Evolutionary conservation across 225 moss, liverwort and hornwort genomes (phyloP).

Genomic region (Pleurozium schreberi): DNA sequence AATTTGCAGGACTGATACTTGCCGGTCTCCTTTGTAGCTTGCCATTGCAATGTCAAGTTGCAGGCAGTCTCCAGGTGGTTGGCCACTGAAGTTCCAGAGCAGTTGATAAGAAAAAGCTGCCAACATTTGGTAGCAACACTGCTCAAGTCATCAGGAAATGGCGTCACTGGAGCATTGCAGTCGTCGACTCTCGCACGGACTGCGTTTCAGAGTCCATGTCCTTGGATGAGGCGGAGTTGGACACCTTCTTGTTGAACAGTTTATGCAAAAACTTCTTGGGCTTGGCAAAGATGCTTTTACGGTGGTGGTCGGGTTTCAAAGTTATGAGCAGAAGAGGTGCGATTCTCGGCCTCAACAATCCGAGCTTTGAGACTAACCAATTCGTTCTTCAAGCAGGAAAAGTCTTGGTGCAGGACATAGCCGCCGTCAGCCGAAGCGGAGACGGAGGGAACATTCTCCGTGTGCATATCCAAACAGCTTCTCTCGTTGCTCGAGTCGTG

Average conservation of each 20-base stretch:
- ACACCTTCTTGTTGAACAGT: constrained; percentile 32
- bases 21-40: not conserved
- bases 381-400: constrained; percentile 63
- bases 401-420: constrained; percentile 65
- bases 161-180: not conserved
- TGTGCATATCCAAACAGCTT: constrained; percentile 19
- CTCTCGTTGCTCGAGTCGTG: constrained; percentile 33
- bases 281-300: constrained; percentile 3
- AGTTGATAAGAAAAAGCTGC: not conserved
- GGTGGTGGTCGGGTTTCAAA: constrained; percentile 22
- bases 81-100: not conserved
- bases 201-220: constrained; percentile 26
- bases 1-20: not conserved
- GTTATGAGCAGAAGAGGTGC: constrained; percentile 16
- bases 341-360: constrained; percentile 57
- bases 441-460: constrained; percentile 22
- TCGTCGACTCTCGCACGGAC: not conserved
- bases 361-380: constrained; percentile 50
- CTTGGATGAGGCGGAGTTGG: constrained; percentile 25
- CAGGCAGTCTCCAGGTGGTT: not conserved
- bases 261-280: constrained; percentile 24
- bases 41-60: not conserved
- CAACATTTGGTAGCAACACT: not conserved
- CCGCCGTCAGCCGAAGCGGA: constrained; percentile 40
- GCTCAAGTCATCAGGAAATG: constrained; percentile 22